Evolutionary conservation across 108 stramenopile species (phyloP).

Genomic region (Pseudonitzschia multistriata): DNA sequence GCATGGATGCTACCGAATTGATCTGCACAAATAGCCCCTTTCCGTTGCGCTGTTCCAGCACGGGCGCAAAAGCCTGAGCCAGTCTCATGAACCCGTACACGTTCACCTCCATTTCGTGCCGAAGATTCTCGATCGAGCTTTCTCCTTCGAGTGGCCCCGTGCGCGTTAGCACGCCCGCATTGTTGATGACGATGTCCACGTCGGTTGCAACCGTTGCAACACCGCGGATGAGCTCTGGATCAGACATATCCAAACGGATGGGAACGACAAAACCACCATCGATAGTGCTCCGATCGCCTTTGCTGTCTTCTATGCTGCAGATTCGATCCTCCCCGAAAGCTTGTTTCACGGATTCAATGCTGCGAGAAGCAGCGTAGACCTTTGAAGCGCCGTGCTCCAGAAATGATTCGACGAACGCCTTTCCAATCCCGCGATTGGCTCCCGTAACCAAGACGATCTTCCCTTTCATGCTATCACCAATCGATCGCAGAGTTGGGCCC

Average conservation of each 20-base stretch:
- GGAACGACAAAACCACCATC: conserved; percentile 14
- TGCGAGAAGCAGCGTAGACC: conserved; percentile 34
- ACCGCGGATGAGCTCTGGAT: conserved; percentile 19
- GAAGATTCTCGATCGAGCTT: conserved; percentile 6
- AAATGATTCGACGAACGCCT: conserved; percentile 39
- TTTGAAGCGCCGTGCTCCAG: conserved; percentile 25
- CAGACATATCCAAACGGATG: conserved; percentile 22
- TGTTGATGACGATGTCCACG: conserved; percentile 38
- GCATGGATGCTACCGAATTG: conserved; percentile 29
- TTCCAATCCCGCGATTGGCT: conserved; percentile 79
- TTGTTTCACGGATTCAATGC: neutral
- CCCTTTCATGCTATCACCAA: neutral
- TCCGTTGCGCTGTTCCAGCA: conserved; percentile 18
- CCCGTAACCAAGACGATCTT: conserved; percentile 73
- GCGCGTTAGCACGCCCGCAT: conserved; percentile 23
- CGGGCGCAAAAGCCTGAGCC: conserved; percentile 29
- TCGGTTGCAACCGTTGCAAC: conserved; percentile 21
- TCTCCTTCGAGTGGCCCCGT: conserved; percentile 19
- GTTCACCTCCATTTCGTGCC: conserved; percentile 31
- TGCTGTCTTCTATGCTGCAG: neutral
- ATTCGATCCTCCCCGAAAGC: neutral
- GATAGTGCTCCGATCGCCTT: neutral
- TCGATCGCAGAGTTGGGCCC: neutral
- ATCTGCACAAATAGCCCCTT: conserved; percentile 27
- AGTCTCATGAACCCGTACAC: conserved; percentile 34